These are phyloP conservation scores for Arthromyces matolae DNA, from an alignment of 768 basidiomycete genomes.

Conservation along the genomic window DNA sequence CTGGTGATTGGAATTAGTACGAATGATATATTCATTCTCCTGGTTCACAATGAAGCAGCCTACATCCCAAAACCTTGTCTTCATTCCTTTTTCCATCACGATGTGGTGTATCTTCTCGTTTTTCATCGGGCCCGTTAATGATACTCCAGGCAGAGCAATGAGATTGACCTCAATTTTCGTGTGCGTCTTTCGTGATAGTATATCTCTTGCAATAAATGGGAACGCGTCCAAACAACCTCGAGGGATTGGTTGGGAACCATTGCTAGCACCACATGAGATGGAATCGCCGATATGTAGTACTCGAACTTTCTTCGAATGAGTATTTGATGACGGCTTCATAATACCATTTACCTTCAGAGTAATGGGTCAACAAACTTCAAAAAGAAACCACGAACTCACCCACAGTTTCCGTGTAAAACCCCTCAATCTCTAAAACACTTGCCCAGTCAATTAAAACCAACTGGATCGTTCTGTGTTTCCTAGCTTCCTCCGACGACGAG, in stretches of 20 bases:
- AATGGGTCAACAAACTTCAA: too few relatives aligned
- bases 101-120: constrained; percentile 1
- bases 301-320: too few relatives aligned
- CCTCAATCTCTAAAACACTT: too few relatives aligned
- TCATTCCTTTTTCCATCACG: constrained; percentile 2
- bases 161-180: constrained; percentile 6
- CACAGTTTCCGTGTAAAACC: too few relatives aligned
- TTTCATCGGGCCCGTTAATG: constrained; percentile 3
- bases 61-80: background rate
- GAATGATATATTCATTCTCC: background rate
- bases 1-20: too few relatives aligned
- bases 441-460: too few relatives aligned
- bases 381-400: too few relatives aligned
- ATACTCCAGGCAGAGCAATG: constrained; percentile 6
- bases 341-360: too few relatives aligned
- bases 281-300: too few relatives aligned
- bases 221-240: constrained; percentile 6
- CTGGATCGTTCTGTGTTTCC: too few relatives aligned
- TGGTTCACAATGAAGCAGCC: background rate
- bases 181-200: constrained; percentile 3
- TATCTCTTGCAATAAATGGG: constrained; percentile 2
- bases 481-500: too few relatives aligned
- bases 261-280: constrained; percentile 2
- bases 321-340: too few relatives aligned
- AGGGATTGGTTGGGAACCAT: constrained; percentile 3